A percentile compares a stretch with the other conserved stretches of the same genome.
phyloP scores from a whole-genome alignment of 1,139 yeast genomes.

The Blastobotrys petasosporus region DNA sequence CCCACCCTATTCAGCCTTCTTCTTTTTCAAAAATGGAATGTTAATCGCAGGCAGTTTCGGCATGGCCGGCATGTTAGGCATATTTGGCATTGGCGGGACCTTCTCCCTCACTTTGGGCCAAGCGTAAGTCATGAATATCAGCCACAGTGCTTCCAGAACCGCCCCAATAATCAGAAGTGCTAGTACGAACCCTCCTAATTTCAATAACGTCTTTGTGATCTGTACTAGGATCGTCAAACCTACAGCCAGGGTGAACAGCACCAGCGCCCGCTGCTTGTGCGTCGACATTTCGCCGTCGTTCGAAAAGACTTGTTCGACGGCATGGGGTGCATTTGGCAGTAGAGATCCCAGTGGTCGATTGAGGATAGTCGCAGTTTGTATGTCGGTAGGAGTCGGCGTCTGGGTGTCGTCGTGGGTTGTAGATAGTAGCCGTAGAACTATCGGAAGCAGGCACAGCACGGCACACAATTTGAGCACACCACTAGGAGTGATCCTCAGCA shows the following conservation, averaged over 20 bases:
- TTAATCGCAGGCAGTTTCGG: constrained; percentile 1
- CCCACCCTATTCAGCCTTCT: neutral
- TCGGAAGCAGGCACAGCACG: neutral
- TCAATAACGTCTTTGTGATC: constrained; percentile 2
- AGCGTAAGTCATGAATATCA: neutral
- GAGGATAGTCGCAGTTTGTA: neutral
- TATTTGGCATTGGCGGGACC: constrained; percentile 3
- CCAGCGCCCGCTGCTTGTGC: neutral
- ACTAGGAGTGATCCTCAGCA: too few relatives aligned
- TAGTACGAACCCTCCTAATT: neutral
- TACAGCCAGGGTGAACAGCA: constrained; percentile 7
- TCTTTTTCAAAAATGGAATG: constrained; percentile 7
- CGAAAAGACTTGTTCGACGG: neutral
- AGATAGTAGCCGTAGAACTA: neutral
- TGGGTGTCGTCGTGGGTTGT: neutral
- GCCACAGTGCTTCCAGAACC: neutral
- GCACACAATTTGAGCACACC: too few relatives aligned
- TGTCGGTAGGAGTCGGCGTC: neutral
- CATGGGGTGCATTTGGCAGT: neutral
- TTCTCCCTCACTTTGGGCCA: constrained; percentile 6
- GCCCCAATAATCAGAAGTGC: neutral
- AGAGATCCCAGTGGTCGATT: neutral
- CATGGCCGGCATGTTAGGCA: constrained; percentile 5
- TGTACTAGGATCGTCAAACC: constrained; percentile 5
- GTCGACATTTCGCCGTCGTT: neutral